Evolutionary conservation across 2,329 filamentous ascomycete species (phyloP).

Genomic region (Helicocarpus griseus): DNA sequence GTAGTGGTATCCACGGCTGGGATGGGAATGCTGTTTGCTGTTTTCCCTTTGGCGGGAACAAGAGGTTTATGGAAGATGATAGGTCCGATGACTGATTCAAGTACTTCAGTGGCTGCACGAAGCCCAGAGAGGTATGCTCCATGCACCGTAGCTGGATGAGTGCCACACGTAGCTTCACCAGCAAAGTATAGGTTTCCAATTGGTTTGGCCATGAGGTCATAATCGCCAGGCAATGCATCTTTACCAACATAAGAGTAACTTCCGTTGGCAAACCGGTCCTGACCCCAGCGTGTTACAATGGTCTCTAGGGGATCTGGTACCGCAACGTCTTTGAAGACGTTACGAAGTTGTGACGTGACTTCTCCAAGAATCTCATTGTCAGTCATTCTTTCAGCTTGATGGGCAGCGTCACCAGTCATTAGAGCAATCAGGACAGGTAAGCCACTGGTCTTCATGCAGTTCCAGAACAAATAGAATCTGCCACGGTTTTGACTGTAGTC

Average conservation of each 20-base stretch:
- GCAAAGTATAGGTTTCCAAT: conserved; percentile 89
- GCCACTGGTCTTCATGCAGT: conserved; percentile 81
- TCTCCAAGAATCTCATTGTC: conserved; percentile 71
- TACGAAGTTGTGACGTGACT: conserved; percentile 66
- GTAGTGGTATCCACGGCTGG: conserved; percentile 14
- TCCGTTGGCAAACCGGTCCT: conserved; percentile 81
- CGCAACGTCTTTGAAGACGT: conserved; percentile 54
- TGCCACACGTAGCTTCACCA: conserved; percentile 91
- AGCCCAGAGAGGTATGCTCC: conserved; percentile 92
- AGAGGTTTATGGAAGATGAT: conserved; percentile 69
- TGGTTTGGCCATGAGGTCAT: conserved; percentile 77
- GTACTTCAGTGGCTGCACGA: conserved; percentile 75
- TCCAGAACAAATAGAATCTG: conserved; percentile 98
- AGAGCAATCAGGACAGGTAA: conserved; percentile 79
- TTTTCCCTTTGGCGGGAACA: conserved; percentile 52
- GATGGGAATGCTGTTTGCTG: conserved; percentile 15
- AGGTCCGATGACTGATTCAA: conserved; percentile 70
- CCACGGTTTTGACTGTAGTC: conserved; percentile 73
- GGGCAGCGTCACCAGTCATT: conserved; percentile 91
- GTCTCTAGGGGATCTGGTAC: conserved; percentile 76
- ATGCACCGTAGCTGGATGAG: conserved; percentile 92
- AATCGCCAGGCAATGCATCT: conserved; percentile 73
- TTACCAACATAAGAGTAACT: conserved; percentile 93
- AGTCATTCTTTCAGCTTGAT: conserved; percentile 68
- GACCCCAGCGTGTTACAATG: conserved; percentile 85